phyloP scores from a whole-genome alignment of 371 early-diverging fungal genomes.

The Parasitella parasitica region DNA sequence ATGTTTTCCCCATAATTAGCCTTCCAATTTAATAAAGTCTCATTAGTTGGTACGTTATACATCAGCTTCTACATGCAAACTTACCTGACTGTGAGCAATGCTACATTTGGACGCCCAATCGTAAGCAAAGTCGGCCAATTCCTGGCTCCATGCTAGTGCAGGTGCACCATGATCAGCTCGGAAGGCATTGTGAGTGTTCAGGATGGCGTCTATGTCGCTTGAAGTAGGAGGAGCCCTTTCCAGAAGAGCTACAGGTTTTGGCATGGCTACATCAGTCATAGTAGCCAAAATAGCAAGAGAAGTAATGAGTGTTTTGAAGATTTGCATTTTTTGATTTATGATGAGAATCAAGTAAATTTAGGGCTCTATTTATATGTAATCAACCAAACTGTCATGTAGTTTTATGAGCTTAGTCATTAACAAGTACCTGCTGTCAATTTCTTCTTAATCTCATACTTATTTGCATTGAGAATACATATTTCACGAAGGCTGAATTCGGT shows the following conservation, averaged over 20 bases:
- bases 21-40: constrained; percentile 24
- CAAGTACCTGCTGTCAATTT: not conserved
- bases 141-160: not conserved
- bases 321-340: not conserved
- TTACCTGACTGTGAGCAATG: not conserved
- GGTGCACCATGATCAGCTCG: not conserved
- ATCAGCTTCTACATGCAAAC: constrained; percentile 3
- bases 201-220: not conserved
- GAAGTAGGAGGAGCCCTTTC: not conserved
- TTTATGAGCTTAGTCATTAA: not conserved
- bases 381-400: not conserved
- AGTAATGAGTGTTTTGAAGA: not conserved
- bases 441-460: not conserved
- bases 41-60: not conserved
- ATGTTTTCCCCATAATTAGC: constrained; percentile 45
- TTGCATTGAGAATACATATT: not conserved
- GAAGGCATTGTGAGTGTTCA: not conserved
- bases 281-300: not conserved
- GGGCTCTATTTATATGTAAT: not conserved
- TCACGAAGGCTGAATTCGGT: not conserved
- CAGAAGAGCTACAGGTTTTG: not conserved
- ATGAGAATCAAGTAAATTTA: not conserved
- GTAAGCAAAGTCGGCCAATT: constrained; percentile 15
- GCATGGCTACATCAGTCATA: not conserved
- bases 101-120: constrained; percentile 13